Evolutionary conservation across 805 yeast species (phyloP).

Genomic region (Cyberlindnera japonica): DNA sequence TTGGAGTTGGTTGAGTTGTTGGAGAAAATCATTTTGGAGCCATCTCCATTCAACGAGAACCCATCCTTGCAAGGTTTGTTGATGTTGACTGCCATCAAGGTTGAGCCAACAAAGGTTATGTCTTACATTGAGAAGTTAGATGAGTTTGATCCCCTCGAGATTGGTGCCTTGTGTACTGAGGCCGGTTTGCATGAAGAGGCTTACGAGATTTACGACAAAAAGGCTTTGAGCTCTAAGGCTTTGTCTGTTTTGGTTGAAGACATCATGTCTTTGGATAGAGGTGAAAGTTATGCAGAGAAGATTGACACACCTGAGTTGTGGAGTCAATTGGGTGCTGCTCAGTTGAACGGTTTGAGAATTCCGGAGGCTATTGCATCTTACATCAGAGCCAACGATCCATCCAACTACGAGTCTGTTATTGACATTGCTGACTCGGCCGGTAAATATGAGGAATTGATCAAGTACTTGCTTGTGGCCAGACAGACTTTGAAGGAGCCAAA

Average conservation of each 20-base stretch:
- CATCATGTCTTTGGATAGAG: constrained; percentile 91
- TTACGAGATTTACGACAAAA: constrained; percentile 83
- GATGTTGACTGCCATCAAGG: constrained; percentile 91
- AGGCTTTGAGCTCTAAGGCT: constrained; percentile 73
- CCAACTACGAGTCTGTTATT: constrained; percentile 85
- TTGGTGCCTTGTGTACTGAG: constrained; percentile 88
- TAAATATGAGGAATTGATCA: constrained; percentile 87
- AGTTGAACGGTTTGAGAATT: constrained; percentile 86
- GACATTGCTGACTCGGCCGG: constrained; percentile 96
- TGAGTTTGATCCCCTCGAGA: constrained; percentile 88
- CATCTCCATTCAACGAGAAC: constrained; percentile 95
- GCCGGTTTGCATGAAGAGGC: constrained; percentile 92
- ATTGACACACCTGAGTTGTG: constrained; percentile 82
- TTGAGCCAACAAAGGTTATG: constrained; percentile 81
- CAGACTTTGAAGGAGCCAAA: constrained; percentile 84
- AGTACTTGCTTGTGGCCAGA: constrained; percentile 89
- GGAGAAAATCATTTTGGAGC: constrained; percentile 94
- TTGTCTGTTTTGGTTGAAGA: constrained; percentile 90
- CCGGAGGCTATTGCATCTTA: constrained; percentile 91
- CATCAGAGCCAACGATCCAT: constrained; percentile 86
- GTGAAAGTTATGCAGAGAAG: constrained; percentile 88
- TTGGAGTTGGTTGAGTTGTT: constrained; percentile 88
- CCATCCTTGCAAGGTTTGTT: constrained; percentile 91
- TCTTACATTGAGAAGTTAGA: constrained; percentile 86
- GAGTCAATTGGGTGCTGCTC: constrained; percentile 95